These are phyloP conservation scores for Leishmania amazonensis DNA, from an alignment of 208 protist species.

Conservation along the genomic window DNA sequence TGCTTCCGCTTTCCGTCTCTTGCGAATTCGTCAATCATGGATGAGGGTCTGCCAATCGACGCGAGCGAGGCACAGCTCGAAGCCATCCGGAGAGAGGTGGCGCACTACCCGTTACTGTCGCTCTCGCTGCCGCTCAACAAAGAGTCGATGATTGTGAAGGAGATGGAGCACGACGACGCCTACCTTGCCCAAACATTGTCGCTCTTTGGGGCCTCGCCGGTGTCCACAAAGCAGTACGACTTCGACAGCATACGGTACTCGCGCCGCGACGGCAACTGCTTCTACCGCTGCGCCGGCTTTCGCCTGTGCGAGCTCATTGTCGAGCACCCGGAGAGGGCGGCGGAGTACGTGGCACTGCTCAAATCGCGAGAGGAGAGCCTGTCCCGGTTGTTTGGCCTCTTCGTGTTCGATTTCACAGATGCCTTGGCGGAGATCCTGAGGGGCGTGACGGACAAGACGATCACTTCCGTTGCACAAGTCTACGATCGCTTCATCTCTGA, in stretches of 20 bases:
- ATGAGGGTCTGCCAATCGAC: not conserved
- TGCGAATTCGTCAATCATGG: not conserved
- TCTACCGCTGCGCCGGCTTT: constrained; percentile 81
- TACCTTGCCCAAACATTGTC: constrained; percentile 52
- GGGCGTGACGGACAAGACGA: constrained; percentile 30
- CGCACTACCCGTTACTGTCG: constrained; percentile 43
- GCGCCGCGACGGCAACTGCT: constrained; percentile 88
- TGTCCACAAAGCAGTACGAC: constrained; percentile 19
- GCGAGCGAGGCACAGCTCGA: constrained; percentile 51
- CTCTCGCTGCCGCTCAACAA: constrained; percentile 34
- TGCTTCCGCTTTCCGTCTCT: not conserved
- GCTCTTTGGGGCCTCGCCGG: constrained; percentile 29
- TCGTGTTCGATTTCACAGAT: constrained; percentile 79
- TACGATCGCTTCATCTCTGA: constrained; percentile 35
- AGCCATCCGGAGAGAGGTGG: constrained; percentile 69
- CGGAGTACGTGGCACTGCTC: constrained; percentile 21
- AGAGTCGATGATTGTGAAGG: constrained; percentile 31
- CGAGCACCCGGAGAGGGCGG: constrained; percentile 19
- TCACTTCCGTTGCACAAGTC: constrained; percentile 24
- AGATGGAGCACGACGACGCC: constrained; percentile 45
- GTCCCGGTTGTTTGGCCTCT: constrained; percentile 57
- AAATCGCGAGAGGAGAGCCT: constrained; percentile 29
- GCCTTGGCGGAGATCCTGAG: constrained; percentile 38
- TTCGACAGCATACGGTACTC: constrained; percentile 58
- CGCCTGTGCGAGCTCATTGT: constrained; percentile 50